Conservation (phyloP, 495 filamentous ascomycete genomes). For the Lepidopterella palustris region DNA sequence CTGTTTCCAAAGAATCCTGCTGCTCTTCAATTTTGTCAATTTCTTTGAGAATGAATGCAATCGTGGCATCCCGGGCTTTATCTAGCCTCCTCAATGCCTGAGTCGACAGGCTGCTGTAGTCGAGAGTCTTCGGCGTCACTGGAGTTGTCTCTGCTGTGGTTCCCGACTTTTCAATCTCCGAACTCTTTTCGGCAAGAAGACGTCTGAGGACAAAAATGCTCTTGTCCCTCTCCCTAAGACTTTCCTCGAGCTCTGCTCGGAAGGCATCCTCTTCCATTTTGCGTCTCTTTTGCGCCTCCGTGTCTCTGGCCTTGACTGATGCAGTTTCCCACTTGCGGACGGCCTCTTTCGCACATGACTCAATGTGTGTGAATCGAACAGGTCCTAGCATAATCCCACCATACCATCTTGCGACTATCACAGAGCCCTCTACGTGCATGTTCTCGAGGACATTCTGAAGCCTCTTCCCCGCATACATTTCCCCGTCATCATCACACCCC, state of each 20-base stretch:
- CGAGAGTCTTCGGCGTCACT: slow-evolving; percentile 26
- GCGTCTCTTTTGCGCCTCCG: slow-evolving; percentile 26
- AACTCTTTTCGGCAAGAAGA: slow-evolving; percentile 36
- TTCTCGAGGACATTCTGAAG: slow-evolving; percentile 37
- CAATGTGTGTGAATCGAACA: slow-evolving; percentile 42
- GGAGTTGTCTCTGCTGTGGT: slow-evolving; percentile 5
- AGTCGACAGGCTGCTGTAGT: slow-evolving; percentile 36
- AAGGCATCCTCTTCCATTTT: slow-evolving; percentile 31
- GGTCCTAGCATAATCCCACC: slow-evolving; percentile 43
- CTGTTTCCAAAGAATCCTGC: background rate
- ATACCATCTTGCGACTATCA: slow-evolving; percentile 46
- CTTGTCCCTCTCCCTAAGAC: slow-evolving; percentile 35
- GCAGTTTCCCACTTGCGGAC: slow-evolving; percentile 30
- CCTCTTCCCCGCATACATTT: slow-evolving; percentile 38
- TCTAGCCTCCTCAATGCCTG: slow-evolving; percentile 35
- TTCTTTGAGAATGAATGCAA: slow-evolving; percentile 39
- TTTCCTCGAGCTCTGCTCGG: slow-evolving; percentile 26
- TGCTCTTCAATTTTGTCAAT: slow-evolving; percentile 40
- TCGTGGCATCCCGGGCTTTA: slow-evolving; percentile 41
- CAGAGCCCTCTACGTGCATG: slow-evolving; percentile 33
- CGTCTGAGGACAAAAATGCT: slow-evolving; percentile 37
- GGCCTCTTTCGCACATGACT: slow-evolving; percentile 35
- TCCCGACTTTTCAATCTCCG: background rate
- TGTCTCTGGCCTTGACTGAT: slow-evolving; percentile 17
- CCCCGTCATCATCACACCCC: slow-evolving; percentile 44